Evolutionary conservation across 768 basidiomycete genomes (phyloP).

Genomic region (Clitopilus hobsonii): DNA sequence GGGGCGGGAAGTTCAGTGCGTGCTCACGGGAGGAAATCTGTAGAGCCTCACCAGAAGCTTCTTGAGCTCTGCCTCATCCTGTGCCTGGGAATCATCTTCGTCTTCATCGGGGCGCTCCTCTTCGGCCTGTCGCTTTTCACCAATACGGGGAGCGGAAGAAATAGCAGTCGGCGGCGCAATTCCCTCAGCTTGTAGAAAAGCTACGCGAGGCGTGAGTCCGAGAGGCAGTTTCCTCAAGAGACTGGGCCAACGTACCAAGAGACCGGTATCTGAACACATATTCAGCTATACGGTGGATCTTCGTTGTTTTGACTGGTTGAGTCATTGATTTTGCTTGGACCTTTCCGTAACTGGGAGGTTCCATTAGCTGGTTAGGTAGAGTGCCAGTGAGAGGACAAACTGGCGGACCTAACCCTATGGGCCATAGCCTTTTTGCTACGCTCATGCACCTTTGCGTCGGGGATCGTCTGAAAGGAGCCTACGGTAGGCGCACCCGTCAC

Average conservation of each 20-base stretch:
- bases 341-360: not conserved
- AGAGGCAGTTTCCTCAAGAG: not conserved
- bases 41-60: not conserved
- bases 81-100: not conserved
- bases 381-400: too few species aligned
- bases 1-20: not conserved
- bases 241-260: not conserved
- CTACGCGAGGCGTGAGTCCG: not conserved
- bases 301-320: not conserved
- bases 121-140: not conserved
- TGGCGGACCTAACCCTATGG: not conserved
- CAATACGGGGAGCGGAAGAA: not conserved
- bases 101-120: not conserved
- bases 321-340: not conserved
- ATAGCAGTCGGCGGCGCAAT: not conserved
- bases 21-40: not conserved
- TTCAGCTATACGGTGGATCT: not conserved
- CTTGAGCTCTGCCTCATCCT: not conserved
- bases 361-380: not conserved
- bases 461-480: not conserved
- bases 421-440: slow-evolving; percentile 17
- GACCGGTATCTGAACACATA: not conserved
- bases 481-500: not conserved
- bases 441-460: slow-evolving; percentile 15
- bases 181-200: not conserved